phyloP scores from a whole-genome alignment of 2,329 filamentous ascomycete genomes.

The Fusarium clavum region DNA sequence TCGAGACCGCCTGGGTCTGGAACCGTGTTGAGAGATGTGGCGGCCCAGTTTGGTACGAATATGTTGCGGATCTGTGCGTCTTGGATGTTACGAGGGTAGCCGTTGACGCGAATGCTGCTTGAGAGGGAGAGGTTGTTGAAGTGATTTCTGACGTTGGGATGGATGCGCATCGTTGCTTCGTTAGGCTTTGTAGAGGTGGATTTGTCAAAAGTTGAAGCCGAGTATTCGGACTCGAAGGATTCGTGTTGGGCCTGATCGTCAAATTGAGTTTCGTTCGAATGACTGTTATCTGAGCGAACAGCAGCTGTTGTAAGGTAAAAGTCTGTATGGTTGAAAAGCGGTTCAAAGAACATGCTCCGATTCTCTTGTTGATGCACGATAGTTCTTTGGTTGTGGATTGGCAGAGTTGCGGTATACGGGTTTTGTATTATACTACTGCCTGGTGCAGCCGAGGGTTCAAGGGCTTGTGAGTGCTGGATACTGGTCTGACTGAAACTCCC shows the following conservation, averaged over 20 bases:
- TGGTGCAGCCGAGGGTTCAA: fast-evolving
- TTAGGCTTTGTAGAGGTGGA: fast-evolving
- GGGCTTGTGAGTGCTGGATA: not conserved
- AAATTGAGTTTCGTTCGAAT: too few species aligned
- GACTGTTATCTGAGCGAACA: too few species aligned
- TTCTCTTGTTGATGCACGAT: fast-evolving
- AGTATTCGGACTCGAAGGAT: fast-evolving
- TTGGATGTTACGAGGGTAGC: conserved; percentile 3
- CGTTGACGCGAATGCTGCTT: not conserved
- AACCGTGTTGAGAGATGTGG: not conserved
- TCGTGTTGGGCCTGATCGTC: not conserved
- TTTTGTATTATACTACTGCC: too few species aligned
- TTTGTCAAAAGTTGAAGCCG: fast-evolving
- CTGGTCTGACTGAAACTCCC: too few species aligned
- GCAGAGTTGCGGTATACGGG: fast-evolving
- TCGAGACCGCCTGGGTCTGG: conserved; percentile 3
- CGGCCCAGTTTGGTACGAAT: not conserved
- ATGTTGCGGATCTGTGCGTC: conserved; percentile 13
- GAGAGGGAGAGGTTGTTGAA: conserved; percentile 21
- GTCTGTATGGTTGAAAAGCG: not conserved
- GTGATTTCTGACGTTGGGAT: not conserved
- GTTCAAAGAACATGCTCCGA: not conserved
- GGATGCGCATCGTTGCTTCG: fast-evolving
- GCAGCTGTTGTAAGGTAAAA: not conserved
- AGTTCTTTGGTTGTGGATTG: fast-evolving